Conservation (phyloP, 1,284 basidiomycete species). For the Leccinum colubrinum region DNA sequence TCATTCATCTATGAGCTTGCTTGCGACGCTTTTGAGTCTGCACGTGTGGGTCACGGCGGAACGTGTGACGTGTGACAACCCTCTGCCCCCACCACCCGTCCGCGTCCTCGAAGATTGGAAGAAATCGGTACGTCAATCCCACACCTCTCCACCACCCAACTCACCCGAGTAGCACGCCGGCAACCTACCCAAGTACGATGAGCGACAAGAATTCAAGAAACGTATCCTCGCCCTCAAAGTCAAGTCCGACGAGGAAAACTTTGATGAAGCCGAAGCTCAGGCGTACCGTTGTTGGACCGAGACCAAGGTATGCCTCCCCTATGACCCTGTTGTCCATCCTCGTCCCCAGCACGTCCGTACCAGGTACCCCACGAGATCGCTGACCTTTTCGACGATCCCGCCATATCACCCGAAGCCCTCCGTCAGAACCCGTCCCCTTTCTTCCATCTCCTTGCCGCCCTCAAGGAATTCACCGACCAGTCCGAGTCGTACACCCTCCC, state of each 20-base stretch:
- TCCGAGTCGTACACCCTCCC: slow-evolving; percentile 47
- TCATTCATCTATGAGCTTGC: too few relatives aligned
- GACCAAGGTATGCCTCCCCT: slow-evolving; percentile 44
- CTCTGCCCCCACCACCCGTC: too few relatives aligned
- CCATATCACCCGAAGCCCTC: slow-evolving; percentile 20
- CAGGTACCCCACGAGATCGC: slow-evolving; percentile 68
- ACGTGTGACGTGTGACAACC: too few relatives aligned
- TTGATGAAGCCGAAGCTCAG: slow-evolving; percentile 84
- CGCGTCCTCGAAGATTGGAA: too few relatives aligned
- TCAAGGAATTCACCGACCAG: slow-evolving; percentile 57
- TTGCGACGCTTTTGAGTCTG: too few relatives aligned
- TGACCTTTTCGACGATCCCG: slow-evolving; percentile 62
- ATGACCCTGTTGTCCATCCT: neutral
- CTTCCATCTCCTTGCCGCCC: slow-evolving; percentile 83
- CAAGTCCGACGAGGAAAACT: slow-evolving; percentile 92
- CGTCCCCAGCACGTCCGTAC: neutral
- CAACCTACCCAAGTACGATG: slow-evolving; percentile 58
- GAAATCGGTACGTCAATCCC: too few relatives aligned
- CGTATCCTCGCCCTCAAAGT: slow-evolving; percentile 55
- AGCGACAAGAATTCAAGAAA: slow-evolving; percentile 81
- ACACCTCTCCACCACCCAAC: too few relatives aligned
- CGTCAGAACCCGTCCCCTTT: slow-evolving; percentile 59
- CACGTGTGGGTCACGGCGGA: too few relatives aligned
- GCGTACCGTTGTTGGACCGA: slow-evolving; percentile 74
- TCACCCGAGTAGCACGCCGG: slow-evolving; percentile 53